Conservation (phyloP, 345 rosid genomes). For the Hibiscus tridactylites region DNA sequence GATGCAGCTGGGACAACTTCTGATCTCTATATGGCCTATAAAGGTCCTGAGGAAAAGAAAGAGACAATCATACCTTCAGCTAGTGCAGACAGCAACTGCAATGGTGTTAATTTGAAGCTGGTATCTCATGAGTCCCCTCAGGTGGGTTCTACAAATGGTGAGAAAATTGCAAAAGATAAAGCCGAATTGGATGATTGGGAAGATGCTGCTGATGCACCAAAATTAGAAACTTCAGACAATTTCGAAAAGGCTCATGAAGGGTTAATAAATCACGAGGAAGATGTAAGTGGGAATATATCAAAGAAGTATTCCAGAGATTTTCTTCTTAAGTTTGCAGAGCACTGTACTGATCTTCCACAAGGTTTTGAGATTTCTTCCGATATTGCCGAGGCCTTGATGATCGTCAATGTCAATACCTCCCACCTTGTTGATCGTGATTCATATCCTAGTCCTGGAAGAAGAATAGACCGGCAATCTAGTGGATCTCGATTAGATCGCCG, state of each 20-base stretch:
- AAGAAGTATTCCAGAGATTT: conserved; percentile 95
- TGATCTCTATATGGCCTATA: conserved; percentile 83
- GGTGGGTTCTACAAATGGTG: conserved; percentile 22
- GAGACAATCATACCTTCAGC: conserved; percentile 29
- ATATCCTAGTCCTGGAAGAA: conserved; percentile 53
- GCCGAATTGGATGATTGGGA: conserved; percentile 94
- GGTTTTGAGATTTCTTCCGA: conserved; percentile 48
- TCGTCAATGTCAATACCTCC: conserved; percentile 1
- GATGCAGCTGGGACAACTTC: conserved; percentile 83
- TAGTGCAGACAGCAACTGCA: conserved; percentile 19
- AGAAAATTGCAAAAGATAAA: conserved; percentile 34
- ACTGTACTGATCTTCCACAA: conserved; percentile 59
- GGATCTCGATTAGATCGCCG: conserved; percentile 69
- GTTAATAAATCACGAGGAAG: conserved; percentile 24
- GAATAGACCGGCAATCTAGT: conserved; percentile 48
- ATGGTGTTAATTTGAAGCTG: conserved; percentile 30
- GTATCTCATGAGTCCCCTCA: conserved; percentile 22
- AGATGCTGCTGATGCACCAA: conserved; percentile 87
- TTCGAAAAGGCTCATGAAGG: conserved; percentile 22
- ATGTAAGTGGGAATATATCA: conserved; percentile 29
- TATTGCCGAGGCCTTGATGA: conserved; percentile 35
- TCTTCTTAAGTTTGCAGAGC: conserved; percentile 66
- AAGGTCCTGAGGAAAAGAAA: conserved; percentile 81
- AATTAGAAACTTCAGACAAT: conserved; percentile 43
- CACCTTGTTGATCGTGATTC: conserved; percentile 36